Percentiles rank a stretch among this genome's conserved stretches.
These are phyloP conservation scores for Vinca minor DNA, from an alignment of 257 asterid genomes.

Conservation along the genomic window DNA sequence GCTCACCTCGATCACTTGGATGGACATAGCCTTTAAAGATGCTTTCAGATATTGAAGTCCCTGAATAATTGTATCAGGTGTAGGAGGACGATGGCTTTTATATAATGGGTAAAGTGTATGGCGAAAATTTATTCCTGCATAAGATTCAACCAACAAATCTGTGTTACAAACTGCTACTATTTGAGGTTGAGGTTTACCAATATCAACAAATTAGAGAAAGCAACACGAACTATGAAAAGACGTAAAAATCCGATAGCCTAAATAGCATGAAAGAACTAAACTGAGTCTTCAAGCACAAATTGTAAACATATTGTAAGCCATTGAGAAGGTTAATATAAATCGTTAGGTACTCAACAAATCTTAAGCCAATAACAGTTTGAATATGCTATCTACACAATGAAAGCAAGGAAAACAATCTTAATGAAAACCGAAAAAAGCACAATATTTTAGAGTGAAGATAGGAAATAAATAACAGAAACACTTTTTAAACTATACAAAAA, in stretches of 20 bases:
- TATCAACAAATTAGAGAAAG: neutral
- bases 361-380: neutral
- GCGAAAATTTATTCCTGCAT: slow-evolving; percentile 80
- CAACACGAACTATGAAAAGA: neutral
- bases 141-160: slow-evolving; percentile 22
- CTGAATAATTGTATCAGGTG: slow-evolving; percentile 95
- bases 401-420: neutral
- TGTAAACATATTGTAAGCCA: neutral
- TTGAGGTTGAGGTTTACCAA: neutral
- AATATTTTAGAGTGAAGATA: neutral
- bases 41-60: slow-evolving; percentile 98
- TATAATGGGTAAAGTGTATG: slow-evolving; percentile 85
- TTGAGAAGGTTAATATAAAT: neutral
- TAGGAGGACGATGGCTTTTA: slow-evolving; percentile 95
- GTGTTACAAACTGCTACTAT: neutral
- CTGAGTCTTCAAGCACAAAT: neutral
- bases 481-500: neutral
- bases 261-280: neutral
- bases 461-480: neutral
- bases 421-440: neutral
- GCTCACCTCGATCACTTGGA: slow-evolving; percentile 88
- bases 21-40: slow-evolving; percentile 87
- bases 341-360: neutral
- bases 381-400: neutral
- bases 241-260: neutral